These are phyloP conservation scores for Pythium rhizo-oryzae DNA, from an alignment of 352 stramenopile genomes.

Conservation along the genomic window DNA sequence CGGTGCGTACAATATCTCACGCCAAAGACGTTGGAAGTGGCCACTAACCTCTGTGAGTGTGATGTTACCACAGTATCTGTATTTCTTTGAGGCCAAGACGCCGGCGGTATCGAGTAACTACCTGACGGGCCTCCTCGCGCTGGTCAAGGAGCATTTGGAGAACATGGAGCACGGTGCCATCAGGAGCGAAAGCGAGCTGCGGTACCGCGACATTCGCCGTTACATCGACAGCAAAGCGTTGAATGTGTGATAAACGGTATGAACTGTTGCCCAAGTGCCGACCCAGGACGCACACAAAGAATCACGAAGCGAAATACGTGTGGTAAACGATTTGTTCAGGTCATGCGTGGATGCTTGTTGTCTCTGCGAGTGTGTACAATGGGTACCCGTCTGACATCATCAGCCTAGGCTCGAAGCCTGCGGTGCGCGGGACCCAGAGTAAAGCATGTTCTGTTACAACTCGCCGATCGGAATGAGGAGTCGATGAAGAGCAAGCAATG, in stretches of 20 bases:
- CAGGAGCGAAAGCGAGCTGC: slow-evolving; percentile 76
- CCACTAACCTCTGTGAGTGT: not conserved
- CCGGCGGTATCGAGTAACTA: slow-evolving; percentile 75
- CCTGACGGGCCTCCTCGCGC: slow-evolving; percentile 73
- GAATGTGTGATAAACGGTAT: slow-evolving; percentile 12
- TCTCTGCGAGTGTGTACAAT: too few species aligned
- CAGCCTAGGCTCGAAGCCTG: too few species aligned
- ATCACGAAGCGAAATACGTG: too few species aligned
- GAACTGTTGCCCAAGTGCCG: too few species aligned
- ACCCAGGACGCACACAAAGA: too few species aligned
- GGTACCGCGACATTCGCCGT: slow-evolving; percentile 84
- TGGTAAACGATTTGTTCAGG: too few species aligned
- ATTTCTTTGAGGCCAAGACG: slow-evolving; percentile 92
- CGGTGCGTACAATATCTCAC: slow-evolving; percentile 28
- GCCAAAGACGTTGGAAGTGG: not conserved
- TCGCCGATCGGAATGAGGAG: too few species aligned
- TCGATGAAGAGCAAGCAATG: too few species aligned
- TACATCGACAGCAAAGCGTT: slow-evolving; percentile 65
- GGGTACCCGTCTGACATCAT: too few species aligned
- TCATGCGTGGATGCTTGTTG: too few species aligned
- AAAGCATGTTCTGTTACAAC: too few species aligned
- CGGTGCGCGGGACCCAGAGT: too few species aligned
- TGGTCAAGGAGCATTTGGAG: slow-evolving; percentile 94
- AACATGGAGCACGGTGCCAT: slow-evolving; percentile 82
- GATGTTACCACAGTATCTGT: slow-evolving; percentile 69